Conservation (phyloP, 2,329 filamentous ascomycete genomes). For the Fusarium begoniae region DNA sequence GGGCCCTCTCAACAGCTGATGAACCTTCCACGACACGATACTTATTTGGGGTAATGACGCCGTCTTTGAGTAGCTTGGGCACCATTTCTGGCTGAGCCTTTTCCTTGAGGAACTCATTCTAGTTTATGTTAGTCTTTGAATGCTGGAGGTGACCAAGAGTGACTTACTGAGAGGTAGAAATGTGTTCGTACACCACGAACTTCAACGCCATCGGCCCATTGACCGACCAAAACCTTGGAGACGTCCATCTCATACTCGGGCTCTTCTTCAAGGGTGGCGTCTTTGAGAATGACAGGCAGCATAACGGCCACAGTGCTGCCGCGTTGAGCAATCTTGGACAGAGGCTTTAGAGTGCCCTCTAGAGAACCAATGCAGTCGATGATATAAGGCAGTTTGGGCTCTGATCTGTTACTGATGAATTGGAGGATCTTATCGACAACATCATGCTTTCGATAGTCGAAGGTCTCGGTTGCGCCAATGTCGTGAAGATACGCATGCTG, state of each 20-base stretch:
- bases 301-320: slow-evolving; percentile 66
- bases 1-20: slow-evolving; percentile 50
- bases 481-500: slow-evolving; percentile 56
- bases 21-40: slow-evolving; percentile 54
- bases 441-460: slow-evolving; percentile 56
- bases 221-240: slow-evolving; percentile 45
- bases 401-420: slow-evolving; percentile 8
- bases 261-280: slow-evolving; percentile 56
- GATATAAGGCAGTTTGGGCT: slow-evolving; percentile 53
- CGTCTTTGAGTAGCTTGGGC: slow-evolving; percentile 54
- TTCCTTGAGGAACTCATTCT: slow-evolving; percentile 66
- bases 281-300: slow-evolving; percentile 66
- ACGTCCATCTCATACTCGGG: slow-evolving; percentile 67
- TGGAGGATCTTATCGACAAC: slow-evolving; percentile 50
- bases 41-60: slow-evolving; percentile 53
- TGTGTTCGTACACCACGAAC: slow-evolving; percentile 59
- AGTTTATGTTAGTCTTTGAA: not conserved
- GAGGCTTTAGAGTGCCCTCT: slow-evolving; percentile 56
- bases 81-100: slow-evolving; percentile 65
- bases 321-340: slow-evolving; percentile 59
- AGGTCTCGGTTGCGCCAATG: slow-evolving; percentile 56
- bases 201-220: slow-evolving; percentile 63
- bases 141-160: not conserved
- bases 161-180: slow-evolving; percentile 41
- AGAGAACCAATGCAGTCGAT: slow-evolving; percentile 66